Evolutionary conservation across 2,329 filamentous ascomycete genomes (phyloP).

Genomic region (Pseudogymnoascus destructans): DNA sequence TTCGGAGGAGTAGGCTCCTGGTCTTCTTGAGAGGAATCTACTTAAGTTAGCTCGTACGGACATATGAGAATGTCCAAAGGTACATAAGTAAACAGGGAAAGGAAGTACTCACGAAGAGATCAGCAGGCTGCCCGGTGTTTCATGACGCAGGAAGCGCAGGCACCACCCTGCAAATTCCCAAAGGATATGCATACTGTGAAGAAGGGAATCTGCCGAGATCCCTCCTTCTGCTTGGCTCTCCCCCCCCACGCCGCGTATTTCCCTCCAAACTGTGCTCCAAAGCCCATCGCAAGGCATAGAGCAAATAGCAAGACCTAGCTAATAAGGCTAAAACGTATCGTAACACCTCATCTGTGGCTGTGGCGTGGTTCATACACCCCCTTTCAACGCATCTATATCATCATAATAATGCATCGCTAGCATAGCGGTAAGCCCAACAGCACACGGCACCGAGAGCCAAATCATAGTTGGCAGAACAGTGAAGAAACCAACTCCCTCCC

Average conservation of each 20-base stretch:
- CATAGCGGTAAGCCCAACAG: neutral
- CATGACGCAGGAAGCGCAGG: no score
- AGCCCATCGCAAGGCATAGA: neutral
- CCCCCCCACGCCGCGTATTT: neutral
- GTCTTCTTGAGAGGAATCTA: no score
- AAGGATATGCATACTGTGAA: no score
- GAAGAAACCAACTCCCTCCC: neutral
- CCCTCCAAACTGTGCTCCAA: neutral
- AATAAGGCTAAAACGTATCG: neutral
- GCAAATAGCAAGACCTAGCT: neutral
- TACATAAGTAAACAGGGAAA: no score
- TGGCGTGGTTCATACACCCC: neutral
- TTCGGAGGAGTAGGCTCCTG: no score
- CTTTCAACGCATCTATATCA: neutral
- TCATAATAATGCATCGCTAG: neutral
- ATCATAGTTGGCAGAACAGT: neutral
- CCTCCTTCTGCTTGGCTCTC: neutral
- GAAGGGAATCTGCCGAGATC: no score
- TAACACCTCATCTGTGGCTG: neutral
- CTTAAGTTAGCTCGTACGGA: no score
- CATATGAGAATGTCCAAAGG: no score
- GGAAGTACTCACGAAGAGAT: no score
- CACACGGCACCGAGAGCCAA: neutral
- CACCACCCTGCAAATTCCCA: no score
- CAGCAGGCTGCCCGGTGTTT: no score